These are phyloP conservation scores for Hygrophila difformis DNA, from an alignment of 257 asterid species.

Conservation along the genomic window DNA sequence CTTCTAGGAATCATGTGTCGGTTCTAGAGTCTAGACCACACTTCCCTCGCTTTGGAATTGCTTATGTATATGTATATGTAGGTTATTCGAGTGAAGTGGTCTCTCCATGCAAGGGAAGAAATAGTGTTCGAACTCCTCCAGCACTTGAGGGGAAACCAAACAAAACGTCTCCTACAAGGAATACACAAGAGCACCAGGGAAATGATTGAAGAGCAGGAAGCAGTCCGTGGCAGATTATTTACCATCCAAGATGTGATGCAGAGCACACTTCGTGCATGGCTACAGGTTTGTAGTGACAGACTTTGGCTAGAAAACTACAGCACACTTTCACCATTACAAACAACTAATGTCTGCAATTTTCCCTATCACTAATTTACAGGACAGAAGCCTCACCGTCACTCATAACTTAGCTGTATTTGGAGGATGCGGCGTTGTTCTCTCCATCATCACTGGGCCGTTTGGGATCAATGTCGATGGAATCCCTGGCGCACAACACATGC, in stretches of 20 bases:
- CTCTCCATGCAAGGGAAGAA: slow-evolving; percentile 97
- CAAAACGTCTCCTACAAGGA: slow-evolving; percentile 59
- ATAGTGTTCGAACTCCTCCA: slow-evolving; percentile 89
- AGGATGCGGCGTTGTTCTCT: slow-evolving; percentile 89
- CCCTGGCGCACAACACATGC: slow-evolving; percentile 68
- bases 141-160: slow-evolving; percentile 70
- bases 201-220: slow-evolving; percentile 99
- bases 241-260: slow-evolving; percentile 99
- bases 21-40: background rate
- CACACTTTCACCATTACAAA: background rate
- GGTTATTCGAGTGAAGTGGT: slow-evolving; percentile 97
- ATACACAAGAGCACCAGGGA: slow-evolving; percentile 74
- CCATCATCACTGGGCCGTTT: slow-evolving; percentile 77
- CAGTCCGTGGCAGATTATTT: slow-evolving; percentile 89
- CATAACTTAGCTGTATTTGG: slow-evolving; percentile 91
- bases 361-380: slow-evolving; percentile 33
- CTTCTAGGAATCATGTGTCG: no score
- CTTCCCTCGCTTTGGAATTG: background rate
- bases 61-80: slow-evolving; percentile 19
- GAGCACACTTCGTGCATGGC: slow-evolving; percentile 89
- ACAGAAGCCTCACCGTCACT: slow-evolving; percentile 80
- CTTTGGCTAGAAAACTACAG: background rate
- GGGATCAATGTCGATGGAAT: slow-evolving; percentile 97
- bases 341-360: background rate
- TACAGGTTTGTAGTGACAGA: slow-evolving; percentile 79